A percentile compares a stretch with the other conserved stretches of the same genome.
Conservation (phyloP, 768 basidiomycete genomes). For the Lactifluus pinguis region DNA sequence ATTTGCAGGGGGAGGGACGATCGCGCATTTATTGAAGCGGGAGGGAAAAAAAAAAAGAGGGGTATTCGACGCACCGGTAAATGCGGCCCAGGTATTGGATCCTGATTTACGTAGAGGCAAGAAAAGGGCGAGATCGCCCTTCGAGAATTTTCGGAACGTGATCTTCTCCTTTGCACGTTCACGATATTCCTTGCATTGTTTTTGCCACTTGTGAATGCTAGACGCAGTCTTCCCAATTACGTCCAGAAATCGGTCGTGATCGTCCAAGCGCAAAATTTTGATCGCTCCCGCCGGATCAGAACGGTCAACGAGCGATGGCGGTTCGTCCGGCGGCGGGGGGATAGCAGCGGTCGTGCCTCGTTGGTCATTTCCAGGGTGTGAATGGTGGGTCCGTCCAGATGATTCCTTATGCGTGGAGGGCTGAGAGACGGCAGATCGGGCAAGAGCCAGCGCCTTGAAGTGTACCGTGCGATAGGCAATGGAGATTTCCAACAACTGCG, state of each 20-base stretch:
- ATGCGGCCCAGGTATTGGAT: slow-evolving; percentile 92
- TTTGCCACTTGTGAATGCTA: slow-evolving; percentile 92
- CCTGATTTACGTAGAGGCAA: slow-evolving; percentile 89
- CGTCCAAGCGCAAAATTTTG: slow-evolving; percentile 61
- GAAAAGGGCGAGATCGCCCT: slow-evolving; percentile 91
- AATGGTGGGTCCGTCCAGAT: no score
- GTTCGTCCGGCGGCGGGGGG: slow-evolving; percentile 45
- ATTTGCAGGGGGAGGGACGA: neutral
- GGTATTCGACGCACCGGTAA: slow-evolving; percentile 59
- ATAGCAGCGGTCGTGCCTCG: slow-evolving; percentile 38
- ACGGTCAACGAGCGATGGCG: slow-evolving; percentile 58
- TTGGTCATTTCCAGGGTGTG: slow-evolving; percentile 26
- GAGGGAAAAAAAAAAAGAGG: neutral
- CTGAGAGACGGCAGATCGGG: slow-evolving; percentile 43
- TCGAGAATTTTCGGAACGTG: slow-evolving; percentile 87
- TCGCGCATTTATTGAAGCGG: neutral
- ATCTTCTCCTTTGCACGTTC: slow-evolving; percentile 93
- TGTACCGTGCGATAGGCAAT: slow-evolving; percentile 72
- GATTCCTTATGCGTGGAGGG: slow-evolving; percentile 34
- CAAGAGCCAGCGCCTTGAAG: slow-evolving; percentile 55
- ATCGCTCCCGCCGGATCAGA: slow-evolving; percentile 60
- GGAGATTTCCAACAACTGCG: slow-evolving; percentile 73
- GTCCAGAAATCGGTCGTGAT: slow-evolving; percentile 79
- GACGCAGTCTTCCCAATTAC: slow-evolving; percentile 69
- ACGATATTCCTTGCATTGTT: slow-evolving; percentile 89